Conservation (phyloP, 78 protist genomes). For the Isochrysis galbana region DNA sequence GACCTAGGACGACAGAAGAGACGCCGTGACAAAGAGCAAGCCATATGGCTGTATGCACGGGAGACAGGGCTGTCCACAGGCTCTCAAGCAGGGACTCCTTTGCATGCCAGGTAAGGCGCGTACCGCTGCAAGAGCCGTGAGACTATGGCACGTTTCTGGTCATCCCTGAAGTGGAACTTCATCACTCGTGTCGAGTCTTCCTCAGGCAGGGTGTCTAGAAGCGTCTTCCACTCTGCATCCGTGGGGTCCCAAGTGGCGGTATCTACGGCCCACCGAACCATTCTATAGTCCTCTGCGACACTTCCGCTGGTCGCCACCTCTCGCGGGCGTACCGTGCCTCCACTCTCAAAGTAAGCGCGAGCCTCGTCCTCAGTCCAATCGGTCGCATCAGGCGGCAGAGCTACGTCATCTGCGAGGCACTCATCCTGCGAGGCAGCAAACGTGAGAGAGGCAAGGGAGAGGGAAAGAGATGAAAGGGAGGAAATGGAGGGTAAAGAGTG, state of each 20-base stretch:
- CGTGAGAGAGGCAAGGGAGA: too few species aligned
- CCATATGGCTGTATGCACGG: too few species aligned
- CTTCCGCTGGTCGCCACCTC: background rate
- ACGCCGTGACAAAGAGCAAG: background rate
- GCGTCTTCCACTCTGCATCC: background rate
- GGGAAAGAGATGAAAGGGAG: too few species aligned
- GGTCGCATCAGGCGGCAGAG: background rate
- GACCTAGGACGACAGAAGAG: too few species aligned
- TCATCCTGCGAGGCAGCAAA: too few species aligned
- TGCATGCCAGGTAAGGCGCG: too few species aligned
- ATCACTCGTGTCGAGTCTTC: background rate
- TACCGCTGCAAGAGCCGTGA: conserved; percentile 16
- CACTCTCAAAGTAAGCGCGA: background rate
- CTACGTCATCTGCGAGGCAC: conserved; percentile 1
- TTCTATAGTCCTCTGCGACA: background rate
- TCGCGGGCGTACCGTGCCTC: background rate
- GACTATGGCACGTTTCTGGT: conserved; percentile 43
- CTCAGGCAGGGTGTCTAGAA: background rate
- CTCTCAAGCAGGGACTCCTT: too few species aligned
- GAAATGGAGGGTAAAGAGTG: too few species aligned
- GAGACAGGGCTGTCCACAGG: too few species aligned
- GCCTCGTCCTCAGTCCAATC: background rate
- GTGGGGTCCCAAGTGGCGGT: background rate
- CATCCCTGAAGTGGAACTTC: background rate
- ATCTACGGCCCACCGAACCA: background rate